Evolutionary conservation across 805 yeast species (phyloP).

Genomic region (Metschnikowia dekortorum): DNA sequence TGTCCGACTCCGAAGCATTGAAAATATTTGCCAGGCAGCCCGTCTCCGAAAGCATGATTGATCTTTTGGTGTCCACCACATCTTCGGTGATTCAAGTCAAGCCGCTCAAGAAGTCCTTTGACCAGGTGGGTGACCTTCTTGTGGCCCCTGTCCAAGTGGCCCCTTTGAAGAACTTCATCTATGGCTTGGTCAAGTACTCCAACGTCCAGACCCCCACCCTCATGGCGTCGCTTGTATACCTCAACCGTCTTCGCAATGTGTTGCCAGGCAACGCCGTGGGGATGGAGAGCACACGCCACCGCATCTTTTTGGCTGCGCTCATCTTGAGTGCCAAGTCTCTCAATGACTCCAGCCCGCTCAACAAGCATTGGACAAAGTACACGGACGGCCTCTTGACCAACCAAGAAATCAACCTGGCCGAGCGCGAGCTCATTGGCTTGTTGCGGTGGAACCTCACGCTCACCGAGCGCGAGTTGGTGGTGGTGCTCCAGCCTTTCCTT

Average conservation of each 20-base stretch:
- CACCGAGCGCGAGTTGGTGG: conserved; percentile 62
- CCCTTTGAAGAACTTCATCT: conserved; percentile 60
- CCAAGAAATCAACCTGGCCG: conserved; percentile 84
- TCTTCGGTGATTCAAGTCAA: conserved; percentile 50
- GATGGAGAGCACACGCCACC: conserved; percentile 87
- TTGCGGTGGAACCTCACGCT: conserved; percentile 83
- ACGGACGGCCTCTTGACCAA: conserved; percentile 78
- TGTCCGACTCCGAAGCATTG: conserved; percentile 44
- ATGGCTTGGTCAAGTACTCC: conserved; percentile 73
- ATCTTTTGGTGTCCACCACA: conserved; percentile 55
- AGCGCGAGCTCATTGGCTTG: conserved; percentile 76
- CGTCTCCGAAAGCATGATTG: conserved; percentile 54
- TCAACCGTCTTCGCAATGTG: conserved; percentile 68
- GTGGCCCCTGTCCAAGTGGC: conserved; percentile 23
- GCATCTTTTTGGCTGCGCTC: conserved; percentile 84
- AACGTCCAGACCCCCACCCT: conserved; percentile 93
- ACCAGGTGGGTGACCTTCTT: conserved; percentile 13
- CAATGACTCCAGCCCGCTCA: conserved; percentile 91
- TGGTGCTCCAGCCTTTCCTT: conserved; percentile 70
- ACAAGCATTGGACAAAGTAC: conserved; percentile 93
- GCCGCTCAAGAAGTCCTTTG: conserved; percentile 14
- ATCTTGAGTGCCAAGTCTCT: conserved; percentile 89
- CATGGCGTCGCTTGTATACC: conserved; percentile 86
- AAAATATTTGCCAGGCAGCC: conserved; percentile 51
- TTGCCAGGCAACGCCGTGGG: conserved; percentile 89